phyloP scores from a whole-genome alignment of 148 eudicot species.

The Chenopodium quinoa region DNA sequence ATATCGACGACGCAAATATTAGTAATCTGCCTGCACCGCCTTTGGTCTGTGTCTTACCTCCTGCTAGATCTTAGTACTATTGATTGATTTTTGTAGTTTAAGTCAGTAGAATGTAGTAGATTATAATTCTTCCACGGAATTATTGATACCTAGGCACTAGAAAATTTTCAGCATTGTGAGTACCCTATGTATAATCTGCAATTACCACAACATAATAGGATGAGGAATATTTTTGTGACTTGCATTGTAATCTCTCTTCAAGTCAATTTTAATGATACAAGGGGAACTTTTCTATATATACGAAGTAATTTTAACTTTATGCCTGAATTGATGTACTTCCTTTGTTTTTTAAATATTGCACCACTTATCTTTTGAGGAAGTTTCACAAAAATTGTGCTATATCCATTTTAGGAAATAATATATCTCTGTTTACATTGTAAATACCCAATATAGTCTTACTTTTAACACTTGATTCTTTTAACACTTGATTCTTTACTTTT shows the following conservation, averaged over 20 bases:
- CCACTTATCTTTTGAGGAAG: no score
- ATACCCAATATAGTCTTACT: no score
- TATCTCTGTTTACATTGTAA: no score
- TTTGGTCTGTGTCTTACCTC: conserved; percentile 87
- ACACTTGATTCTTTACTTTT: no score
- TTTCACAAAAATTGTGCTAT: no score
- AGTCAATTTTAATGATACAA: neutral
- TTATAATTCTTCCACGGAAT: neutral
- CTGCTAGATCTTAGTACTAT: conserved; percentile 43
- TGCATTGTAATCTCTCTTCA: conserved; percentile 8
- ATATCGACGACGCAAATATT: conserved; percentile 60
- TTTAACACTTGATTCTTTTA: no score
- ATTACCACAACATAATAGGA: conserved; percentile 12
- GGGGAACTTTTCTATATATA: no score
- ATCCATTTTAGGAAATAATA: no score
- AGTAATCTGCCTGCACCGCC: conserved; percentile 96
- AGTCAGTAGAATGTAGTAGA: neutral
- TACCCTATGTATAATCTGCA: conserved; percentile 21
- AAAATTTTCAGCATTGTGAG: neutral
- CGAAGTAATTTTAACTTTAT: no score
- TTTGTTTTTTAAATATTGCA: no score
- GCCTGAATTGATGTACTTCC: no score
- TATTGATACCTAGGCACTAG: neutral
- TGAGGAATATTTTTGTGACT: conserved; percentile 16
- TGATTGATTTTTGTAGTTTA: conserved; percentile 13